A percentile compares a stretch with the other conserved stretches of the same genome.
These are phyloP conservation scores for Rhodotorula sp. DNA, from an alignment of 1,284 basidiomycete species.

Conservation along the genomic window DNA sequence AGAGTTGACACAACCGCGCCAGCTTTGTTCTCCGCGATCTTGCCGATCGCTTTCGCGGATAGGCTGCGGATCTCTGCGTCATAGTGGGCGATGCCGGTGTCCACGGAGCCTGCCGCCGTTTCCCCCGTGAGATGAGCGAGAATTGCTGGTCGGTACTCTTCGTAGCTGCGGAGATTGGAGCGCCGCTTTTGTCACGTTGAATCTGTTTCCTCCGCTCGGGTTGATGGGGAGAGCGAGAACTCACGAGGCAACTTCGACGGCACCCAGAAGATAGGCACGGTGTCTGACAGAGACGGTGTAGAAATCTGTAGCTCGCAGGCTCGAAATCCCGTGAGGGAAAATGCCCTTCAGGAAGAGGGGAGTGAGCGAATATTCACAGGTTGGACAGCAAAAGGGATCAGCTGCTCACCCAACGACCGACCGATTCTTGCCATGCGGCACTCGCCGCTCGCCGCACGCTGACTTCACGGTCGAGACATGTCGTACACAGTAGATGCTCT, in stretches of 20 bases:
- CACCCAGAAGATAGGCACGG: constrained; percentile 77
- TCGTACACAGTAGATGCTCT: constrained; percentile 67
- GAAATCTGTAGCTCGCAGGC: constrained; percentile 88
- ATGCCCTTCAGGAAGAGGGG: constrained; percentile 59
- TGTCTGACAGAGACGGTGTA: constrained; percentile 83
- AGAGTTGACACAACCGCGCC: constrained; percentile 56
- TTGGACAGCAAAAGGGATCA: not conserved
- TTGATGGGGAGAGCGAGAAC: constrained; percentile 46
- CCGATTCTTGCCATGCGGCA: constrained; percentile 95
- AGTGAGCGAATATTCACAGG: not conserved
- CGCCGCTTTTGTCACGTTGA: not conserved
- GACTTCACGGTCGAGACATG: constrained; percentile 88
- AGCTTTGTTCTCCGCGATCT: constrained; percentile 57
- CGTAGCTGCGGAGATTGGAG: constrained; percentile 46
- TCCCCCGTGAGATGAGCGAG: constrained; percentile 62
- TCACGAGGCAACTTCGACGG: constrained; percentile 78
- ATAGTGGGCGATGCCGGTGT: constrained; percentile 83
- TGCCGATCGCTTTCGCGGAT: constrained; percentile 72
- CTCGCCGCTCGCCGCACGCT: constrained; percentile 95
- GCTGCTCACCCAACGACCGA: constrained; percentile 77
- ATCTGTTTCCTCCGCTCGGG: not conserved
- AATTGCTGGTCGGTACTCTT: constrained; percentile 68
- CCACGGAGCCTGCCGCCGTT: constrained; percentile 17
- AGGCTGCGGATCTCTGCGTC: constrained; percentile 74
- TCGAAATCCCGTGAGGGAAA: constrained; percentile 91